Evolutionary conservation across 179 eudicot genomes (phyloP), one percentile per base, ranked within the genome.

Genomic region (Heliamphora pulchella): DNA sequence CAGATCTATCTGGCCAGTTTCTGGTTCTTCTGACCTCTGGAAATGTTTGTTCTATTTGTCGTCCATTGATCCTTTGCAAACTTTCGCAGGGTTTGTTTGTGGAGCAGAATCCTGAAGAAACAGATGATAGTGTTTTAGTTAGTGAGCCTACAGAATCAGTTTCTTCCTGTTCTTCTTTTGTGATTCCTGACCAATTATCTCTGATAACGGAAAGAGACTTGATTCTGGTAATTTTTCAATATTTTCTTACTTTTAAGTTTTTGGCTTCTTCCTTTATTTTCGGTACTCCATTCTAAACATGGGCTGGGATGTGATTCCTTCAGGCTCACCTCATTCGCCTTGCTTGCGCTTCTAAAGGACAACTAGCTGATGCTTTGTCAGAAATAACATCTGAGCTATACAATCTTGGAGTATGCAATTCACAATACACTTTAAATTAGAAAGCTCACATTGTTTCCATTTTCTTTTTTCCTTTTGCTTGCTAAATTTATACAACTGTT

Each of bases 281-380:
- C 75, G 11, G 8, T 66, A 62, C 31, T 80, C 77, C 39, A 20
- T 14, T 53, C 8, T 71, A 64, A 74, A 62, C 71, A 59, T 67
- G 70, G 69, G 55, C 71, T 63, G 31, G 41, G 55, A 53, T 79
- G 47, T 70, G 15, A 53, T 74, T 73, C 77, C 22, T 80, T 7
- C 84, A 96, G 99, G 99, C 92, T 85, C 99, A 96, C 84, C 94
- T 96, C 86, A 93, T 96, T 86, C 99, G 98, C 70, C 81, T 94
- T 87, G 97, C 98, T 79, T 94, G 98, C 86, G 86, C 93, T 75
- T 84, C 97, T 73, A 92, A 91, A 80, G 94, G 94, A 63, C 91
- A 90, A 18, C 89, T 96, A 74, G 88, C 88, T 72, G 91, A 91
- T 80, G 89, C 91, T 85, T 89, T 94, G 89, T 96, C 90, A 73